Percentiles rank a stretch among this genome's conserved stretches.
These are phyloP conservation scores for Oryza brachyantha DNA, from an alignment of 176 grass and related monocot species.

Conservation along the genomic window DNA sequence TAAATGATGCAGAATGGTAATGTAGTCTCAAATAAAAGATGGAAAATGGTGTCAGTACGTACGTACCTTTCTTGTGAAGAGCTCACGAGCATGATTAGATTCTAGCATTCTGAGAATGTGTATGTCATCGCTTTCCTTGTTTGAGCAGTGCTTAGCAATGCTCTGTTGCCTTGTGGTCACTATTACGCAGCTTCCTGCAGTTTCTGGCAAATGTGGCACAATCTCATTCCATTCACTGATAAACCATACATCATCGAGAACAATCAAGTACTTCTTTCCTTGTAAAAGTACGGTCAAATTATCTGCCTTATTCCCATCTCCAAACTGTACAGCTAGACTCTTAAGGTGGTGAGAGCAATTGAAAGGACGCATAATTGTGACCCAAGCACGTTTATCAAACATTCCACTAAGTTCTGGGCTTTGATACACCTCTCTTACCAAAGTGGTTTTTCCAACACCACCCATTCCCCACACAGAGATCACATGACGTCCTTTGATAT, in stretches of 20 bases:
- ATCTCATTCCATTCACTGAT: neutral
- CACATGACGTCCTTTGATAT: too few species aligned
- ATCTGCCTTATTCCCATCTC: neutral
- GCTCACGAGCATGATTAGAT: neutral
- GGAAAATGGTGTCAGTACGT: too few species aligned
- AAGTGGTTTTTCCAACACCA: constrained; percentile 40
- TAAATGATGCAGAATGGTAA: too few species aligned
- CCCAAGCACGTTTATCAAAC: constrained; percentile 28
- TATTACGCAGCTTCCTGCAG: neutral
- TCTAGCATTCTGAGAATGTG: too few species aligned
- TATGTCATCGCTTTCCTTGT: accelerated
- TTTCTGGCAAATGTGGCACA: neutral
- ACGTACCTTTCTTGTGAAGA: constrained; percentile 14
- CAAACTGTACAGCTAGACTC: neutral
- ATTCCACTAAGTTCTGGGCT: neutral
- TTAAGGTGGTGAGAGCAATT: neutral
- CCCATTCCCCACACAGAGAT: constrained; percentile 33
- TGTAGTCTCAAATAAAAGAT: too few species aligned
- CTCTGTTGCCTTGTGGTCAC: constrained; percentile 11
- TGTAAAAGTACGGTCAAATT: neutral
- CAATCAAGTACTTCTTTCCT: constrained; percentile 3
- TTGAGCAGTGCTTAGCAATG: constrained; percentile 5
- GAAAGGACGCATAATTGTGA: constrained; percentile 26
- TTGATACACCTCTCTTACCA: constrained; percentile 14
- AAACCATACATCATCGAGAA: constrained; percentile 15